Base-by-base conservation (phyloP, 345 rosid species). In the Rhizophora mangle region DNA sequence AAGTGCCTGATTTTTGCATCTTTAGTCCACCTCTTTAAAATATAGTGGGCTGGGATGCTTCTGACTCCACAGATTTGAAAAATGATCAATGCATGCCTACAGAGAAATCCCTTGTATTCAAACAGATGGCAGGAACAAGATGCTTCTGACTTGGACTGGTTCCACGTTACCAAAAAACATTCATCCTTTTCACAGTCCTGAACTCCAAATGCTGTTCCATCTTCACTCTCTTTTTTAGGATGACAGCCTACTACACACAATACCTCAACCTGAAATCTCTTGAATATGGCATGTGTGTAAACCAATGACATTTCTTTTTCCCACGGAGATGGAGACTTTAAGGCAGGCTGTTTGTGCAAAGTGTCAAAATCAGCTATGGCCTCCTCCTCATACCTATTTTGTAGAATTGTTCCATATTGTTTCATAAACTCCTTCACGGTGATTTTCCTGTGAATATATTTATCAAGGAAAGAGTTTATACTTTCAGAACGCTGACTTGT, bases 1-100 rank as follows among this genome's bases (percentile, higher is more conserved):
- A 46, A 46, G 26, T 68, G 69, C 78, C 59, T 32, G 49, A 57
- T 39, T 47, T 64, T 74, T 36, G 78, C 78, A 49, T 74, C 78
- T 68, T 74, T 74, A 6, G 78, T 68, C 78, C 78, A 74, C 59
- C 78, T 55, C 64, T 74, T 74, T 64, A 68, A 24, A 37, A 74
- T 63, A 68, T 74, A 74, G 19, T 15, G 78, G 32, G 60, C 30
- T 20, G 78, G 78, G 21, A 74, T 74, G 57, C 46, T 68, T 39
- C 73, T 68, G 57, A 68, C 69, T 11, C 73, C 73, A 49, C 78
- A 68, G 2, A 74, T 74, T 74, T 74, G 78, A 36, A 74, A 73
- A 57, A 74, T 73, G 34, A 74, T 69, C 73, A 74, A 74, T 31
- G 78, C 78, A 63, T 74, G 78, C 58, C 78, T 68, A 69, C 78